Evolutionary conservation across 2,329 filamentous ascomycete genomes (phyloP), one percentile per base, ranked within the genome.

Genomic region (Albifimbria verrucaria): DNA sequence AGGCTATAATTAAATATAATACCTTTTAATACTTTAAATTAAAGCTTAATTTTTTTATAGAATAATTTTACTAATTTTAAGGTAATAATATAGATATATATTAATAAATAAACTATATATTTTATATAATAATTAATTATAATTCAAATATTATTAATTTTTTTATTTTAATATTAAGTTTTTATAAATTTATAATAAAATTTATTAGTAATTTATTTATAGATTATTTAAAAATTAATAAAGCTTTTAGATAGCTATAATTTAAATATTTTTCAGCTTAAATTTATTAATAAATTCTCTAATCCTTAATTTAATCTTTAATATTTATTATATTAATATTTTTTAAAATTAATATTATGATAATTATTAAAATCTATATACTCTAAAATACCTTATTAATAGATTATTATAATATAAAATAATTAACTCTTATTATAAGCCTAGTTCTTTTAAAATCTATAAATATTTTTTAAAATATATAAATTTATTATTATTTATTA

Each of bases 331-430:
- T 28, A 52, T 25, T 18, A 28, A 10, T 2, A 43, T 11, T 24
- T 52, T 49, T 17, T 49, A 49, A 24, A 48, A 52, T n/a, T 49
- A 18, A 10, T 26, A 23, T 21, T 52, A 49, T 43, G 49, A 17
- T 26, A 44, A 18, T 18, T 49, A 25, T 25, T 23, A 20, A 5
- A 42, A 43, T 49, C 20, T 43, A 10, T 28, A 20, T 26, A 32
- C 39, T 26, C 23, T 49, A 52, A 48, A 48, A 32, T 52, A 44
- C 20, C 36, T 20, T 36, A 46, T 25, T 45, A 53, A 46, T 17
- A 41, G 47, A 45, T 53, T 50, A 50, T 53, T 53, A 53, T 53
- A 50, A 21, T 53, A 53, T 45, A 50, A 23, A 22, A 17, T 21
- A 21, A 53, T 18, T 21, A 49, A 7, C 23, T 52, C 28, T 25